Evolutionary conservation across 371 early-diverging fungal species (phyloP).

Genomic region (Lichtheimia ramosa): DNA sequence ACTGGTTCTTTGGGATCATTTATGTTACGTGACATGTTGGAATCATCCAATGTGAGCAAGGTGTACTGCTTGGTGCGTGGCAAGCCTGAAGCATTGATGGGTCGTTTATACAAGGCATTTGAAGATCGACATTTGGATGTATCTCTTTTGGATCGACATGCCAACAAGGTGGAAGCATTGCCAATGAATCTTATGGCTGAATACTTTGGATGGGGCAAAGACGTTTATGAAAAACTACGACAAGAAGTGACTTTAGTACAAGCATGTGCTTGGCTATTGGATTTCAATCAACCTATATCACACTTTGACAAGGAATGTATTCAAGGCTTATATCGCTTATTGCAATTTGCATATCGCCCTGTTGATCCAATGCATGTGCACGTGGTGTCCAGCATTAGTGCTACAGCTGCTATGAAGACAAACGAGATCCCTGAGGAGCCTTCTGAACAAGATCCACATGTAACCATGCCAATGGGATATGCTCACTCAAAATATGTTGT

Average conservation of each 20-base stretch:
- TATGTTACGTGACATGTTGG: constrained; percentile 27
- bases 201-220: constrained; percentile 30
- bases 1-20: constrained; percentile 45
- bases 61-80: constrained; percentile 35
- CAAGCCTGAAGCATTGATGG: background rate
- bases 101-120: constrained; percentile 27
- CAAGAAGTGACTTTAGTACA: constrained; percentile 35
- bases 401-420: constrained; percentile 16
- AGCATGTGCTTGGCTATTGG: constrained; percentile 38
- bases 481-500: constrained; percentile 46
- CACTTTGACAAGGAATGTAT: constrained; percentile 40
- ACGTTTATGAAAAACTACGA: constrained; percentile 21
- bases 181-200: constrained; percentile 18
- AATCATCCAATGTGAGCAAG: constrained; percentile 20
- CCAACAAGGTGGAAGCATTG: constrained; percentile 8
- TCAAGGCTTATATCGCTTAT: constrained; percentile 32
- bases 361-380: constrained; percentile 38
- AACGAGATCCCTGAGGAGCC: constrained; percentile 20
- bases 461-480: constrained; percentile 45
- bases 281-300: constrained; percentile 35
- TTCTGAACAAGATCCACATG: constrained; percentile 26
- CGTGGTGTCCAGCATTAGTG: constrained; percentile 37
- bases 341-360: constrained; percentile 33
- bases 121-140: constrained; percentile 19
- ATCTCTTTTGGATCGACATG: constrained; percentile 3